Evolutionary conservation across 2,329 filamentous ascomycete species (phyloP).

Genomic region (Coniochaeta hoffmannii): DNA sequence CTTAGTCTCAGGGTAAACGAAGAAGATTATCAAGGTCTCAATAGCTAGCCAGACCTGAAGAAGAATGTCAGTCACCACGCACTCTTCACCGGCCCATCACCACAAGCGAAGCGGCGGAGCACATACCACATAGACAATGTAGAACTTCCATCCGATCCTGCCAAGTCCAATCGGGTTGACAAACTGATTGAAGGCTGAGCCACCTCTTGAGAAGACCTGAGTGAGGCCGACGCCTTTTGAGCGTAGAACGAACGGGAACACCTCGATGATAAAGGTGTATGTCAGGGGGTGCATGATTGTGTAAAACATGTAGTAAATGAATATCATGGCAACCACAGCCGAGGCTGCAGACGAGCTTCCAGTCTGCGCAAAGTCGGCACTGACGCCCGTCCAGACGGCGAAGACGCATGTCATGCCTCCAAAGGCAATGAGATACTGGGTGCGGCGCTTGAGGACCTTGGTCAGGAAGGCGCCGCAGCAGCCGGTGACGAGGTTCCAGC

Average conservation of each 20-base stretch:
- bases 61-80: slow-evolving; percentile 26
- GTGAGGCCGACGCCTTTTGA: slow-evolving; percentile 10
- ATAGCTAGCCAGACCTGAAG: slow-evolving; percentile 18
- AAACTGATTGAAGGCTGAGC: slow-evolving; percentile 17
- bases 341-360: neutral
- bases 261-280: slow-evolving; percentile 19
- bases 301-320: slow-evolving; percentile 28
- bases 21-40: slow-evolving; percentile 4
- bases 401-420: slow-evolving; percentile 6
- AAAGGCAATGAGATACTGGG: slow-evolving; percentile 8
- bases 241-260: slow-evolving; percentile 11
- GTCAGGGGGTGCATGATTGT: slow-evolving; percentile 29
- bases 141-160: slow-evolving; percentile 26
- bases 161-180: slow-evolving; percentile 28
- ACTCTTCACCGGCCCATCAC: slow-evolving; percentile 20
- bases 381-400: slow-evolving; percentile 4
- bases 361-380: slow-evolving; percentile 5
- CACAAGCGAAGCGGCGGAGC: neutral
- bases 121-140: slow-evolving; percentile 24
- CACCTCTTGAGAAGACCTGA: slow-evolving; percentile 6
- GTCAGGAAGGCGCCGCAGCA: neutral
- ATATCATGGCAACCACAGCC: slow-evolving; percentile 24
- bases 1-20: slow-evolving; percentile 3
- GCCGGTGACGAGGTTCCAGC: slow-evolving; percentile 8
- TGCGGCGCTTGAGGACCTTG: slow-evolving; percentile 5